These are phyloP conservation scores for Rhodocollybia butyracea DNA, from an alignment of 768 basidiomycete genomes.

Conservation along the genomic window DNA sequence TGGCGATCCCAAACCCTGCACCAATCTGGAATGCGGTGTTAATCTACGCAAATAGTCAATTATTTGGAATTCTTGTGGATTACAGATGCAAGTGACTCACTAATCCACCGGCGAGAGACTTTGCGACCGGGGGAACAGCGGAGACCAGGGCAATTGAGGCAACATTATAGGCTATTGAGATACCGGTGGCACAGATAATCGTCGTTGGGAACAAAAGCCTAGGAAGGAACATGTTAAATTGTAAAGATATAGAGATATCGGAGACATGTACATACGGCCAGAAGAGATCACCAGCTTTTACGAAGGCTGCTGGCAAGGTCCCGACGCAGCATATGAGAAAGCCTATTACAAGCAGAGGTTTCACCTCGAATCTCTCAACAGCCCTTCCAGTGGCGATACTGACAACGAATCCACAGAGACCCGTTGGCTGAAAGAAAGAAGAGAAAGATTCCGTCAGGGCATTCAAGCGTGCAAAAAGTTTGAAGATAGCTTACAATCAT, in stretches of 20 bases:
- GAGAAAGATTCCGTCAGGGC: background rate
- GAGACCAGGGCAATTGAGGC: too few relatives aligned
- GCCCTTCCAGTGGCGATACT: background rate
- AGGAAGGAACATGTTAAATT: too few relatives aligned
- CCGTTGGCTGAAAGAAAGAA: background rate
- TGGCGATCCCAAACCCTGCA: conserved; percentile 9
- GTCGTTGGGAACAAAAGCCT: too few relatives aligned
- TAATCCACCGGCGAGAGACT: too few relatives aligned
- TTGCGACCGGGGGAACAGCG: too few relatives aligned
- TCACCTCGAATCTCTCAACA: conserved; percentile 6
- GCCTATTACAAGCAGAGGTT: conserved; percentile 3
- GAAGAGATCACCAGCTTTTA: conserved; percentile 6
- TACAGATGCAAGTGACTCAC: too few relatives aligned
- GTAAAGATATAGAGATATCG: too few relatives aligned
- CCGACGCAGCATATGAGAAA: conserved; percentile 5
- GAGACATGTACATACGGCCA: conserved; percentile 1
- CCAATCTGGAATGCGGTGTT: conserved; percentile 10
- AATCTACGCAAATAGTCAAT: background rate
- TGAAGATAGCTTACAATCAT: conserved; percentile 9
- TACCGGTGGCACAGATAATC: too few relatives aligned
- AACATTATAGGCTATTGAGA: too few relatives aligned
- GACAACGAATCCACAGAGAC: conserved; percentile 3
- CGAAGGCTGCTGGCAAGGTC: conserved; percentile 10
- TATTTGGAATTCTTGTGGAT: background rate
- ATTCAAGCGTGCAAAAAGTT: background rate